A percentile compares a stretch with the other conserved stretches of the same genome.
These are phyloP conservation scores for Dothistroma septosporum DNA, from an alignment of 2,329 filamentous ascomycete genomes.

Conservation along the genomic window DNA sequence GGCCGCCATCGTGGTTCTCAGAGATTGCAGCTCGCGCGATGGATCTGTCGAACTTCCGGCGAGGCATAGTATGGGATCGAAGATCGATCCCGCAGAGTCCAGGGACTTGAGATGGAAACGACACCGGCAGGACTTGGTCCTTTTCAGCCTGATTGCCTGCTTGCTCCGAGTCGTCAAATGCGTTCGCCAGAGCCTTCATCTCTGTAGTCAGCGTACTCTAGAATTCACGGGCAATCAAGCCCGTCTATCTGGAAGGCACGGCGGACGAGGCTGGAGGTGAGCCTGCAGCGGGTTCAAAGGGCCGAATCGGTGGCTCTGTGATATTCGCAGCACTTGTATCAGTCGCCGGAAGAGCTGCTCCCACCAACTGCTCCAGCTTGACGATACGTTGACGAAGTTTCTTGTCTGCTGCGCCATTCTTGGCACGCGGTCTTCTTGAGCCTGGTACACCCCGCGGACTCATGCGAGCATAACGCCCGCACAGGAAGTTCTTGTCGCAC, in stretches of 20 bases:
- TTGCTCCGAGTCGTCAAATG: neutral
- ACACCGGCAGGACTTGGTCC: neutral
- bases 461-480: neutral
- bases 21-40: neutral
- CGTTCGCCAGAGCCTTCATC: neutral
- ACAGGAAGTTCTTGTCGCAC: neutral
- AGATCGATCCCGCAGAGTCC: neutral
- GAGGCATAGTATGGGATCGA: conserved; percentile 1
- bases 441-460: neutral
- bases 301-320: too few species aligned
- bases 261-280: neutral
- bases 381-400: too few species aligned
- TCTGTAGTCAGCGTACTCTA: neutral
- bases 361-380: neutral
- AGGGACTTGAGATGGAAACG: neutral
- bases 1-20: neutral
- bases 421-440: neutral
- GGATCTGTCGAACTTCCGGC: neutral
- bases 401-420: too few species aligned
- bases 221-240: neutral
- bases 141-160: neutral
- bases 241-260: neutral
- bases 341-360: neutral
- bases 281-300: neutral
- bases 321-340: too few species aligned